Conservation (phyloP, 192 early-diverging fungal species). For the Backusella mclennaniae region DNA sequence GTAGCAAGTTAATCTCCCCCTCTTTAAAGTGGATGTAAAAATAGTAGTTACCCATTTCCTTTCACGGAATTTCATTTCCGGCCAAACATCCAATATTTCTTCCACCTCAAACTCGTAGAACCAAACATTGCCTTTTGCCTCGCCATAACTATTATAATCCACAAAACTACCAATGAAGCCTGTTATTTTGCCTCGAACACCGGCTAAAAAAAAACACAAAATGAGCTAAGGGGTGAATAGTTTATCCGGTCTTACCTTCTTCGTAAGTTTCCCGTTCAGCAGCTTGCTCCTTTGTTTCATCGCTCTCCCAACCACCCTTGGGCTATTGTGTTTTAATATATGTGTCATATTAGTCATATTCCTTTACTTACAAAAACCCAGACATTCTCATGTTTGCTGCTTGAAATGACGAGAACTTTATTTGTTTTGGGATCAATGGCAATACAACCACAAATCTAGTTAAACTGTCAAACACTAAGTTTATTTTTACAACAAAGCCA, state of each 20-base stretch:
- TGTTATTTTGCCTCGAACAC: conserved; percentile 46
- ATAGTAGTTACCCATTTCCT: conserved; percentile 22
- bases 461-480: neutral
- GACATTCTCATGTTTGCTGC: conserved; percentile 43
- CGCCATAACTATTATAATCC: conserved; percentile 33
- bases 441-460: conserved; percentile 46
- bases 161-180: conserved; percentile 45
- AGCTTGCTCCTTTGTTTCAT: conserved; percentile 52
- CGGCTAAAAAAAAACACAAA: conserved; percentile 28
- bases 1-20: neutral
- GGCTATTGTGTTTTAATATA: conserved; percentile 25
- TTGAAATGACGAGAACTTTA: conserved; percentile 49
- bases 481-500: neutral
- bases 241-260: conserved; percentile 35
- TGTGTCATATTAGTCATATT: neutral
- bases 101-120: conserved; percentile 58
- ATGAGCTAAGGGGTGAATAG: neutral
- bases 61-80: conserved; percentile 41
- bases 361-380: conserved; percentile 48
- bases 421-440: conserved; percentile 43
- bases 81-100: conserved; percentile 48
- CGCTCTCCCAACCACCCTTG: conserved; percentile 66
- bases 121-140: conserved; percentile 37
- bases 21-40: neutral
- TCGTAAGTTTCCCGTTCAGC: conserved; percentile 59